These are phyloP conservation scores for Citrus medica DNA, from an alignment of 345 rosid genomes.

Conservation along the genomic window DNA sequence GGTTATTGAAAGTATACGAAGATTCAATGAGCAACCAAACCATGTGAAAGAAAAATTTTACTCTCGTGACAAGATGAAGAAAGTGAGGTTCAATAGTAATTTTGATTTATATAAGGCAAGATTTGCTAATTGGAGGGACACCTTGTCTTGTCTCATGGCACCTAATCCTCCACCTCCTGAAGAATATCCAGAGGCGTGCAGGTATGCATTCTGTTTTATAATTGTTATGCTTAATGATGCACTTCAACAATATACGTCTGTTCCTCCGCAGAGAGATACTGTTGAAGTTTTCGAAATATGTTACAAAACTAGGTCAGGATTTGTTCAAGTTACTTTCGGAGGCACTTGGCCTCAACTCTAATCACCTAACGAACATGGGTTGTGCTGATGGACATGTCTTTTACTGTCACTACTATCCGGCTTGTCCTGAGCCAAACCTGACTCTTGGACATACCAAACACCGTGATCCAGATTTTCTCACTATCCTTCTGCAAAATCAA, in stretches of 20 bases:
- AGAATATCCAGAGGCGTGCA: constrained; percentile 17
- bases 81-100: constrained; percentile 18
- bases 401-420: constrained; percentile 29
- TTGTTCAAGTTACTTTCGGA: constrained; percentile 20
- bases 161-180: constrained; percentile 16
- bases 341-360: constrained; percentile 21
- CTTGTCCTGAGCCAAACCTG: constrained; percentile 27
- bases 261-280: constrained; percentile 18
- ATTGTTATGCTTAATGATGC: background rate
- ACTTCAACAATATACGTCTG: no score
- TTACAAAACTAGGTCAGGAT: constrained; percentile 1
- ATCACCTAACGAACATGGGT: constrained; percentile 10
- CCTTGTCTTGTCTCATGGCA: constrained; percentile 5
- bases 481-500: constrained; percentile 17
- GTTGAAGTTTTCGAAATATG: constrained; percentile 14
- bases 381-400: constrained; percentile 21
- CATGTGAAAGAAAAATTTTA: constrained; percentile 18
- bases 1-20: constrained; percentile 9
- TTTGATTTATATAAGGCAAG: constrained; percentile 10
- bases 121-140: constrained; percentile 33
- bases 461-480: constrained; percentile 18
- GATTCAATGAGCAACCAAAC: constrained; percentile 20
- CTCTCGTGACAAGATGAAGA: constrained; percentile 6
- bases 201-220: constrained; percentile 4
- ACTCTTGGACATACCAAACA: constrained; percentile 22